Evolutionary conservation across 1,139 yeast genomes (phyloP), one percentile per base, ranked within the genome.

Genomic region (Hansenula sp.): DNA sequence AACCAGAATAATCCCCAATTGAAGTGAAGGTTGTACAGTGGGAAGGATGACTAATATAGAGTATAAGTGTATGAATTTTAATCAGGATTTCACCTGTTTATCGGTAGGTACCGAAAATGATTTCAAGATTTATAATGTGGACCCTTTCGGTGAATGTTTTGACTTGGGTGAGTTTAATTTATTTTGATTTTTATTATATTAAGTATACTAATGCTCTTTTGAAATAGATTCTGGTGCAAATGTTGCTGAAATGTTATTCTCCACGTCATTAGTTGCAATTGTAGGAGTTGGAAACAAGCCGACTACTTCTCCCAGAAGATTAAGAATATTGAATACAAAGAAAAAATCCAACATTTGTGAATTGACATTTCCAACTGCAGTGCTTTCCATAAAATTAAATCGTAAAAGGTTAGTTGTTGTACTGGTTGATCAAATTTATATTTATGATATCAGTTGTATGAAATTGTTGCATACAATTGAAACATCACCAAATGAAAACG

Each of bases 391-490:
- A 17, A 75, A 76, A 46, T 70, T 84, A 65, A 84, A 83, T 58
- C 65, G 89, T 34, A 80, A 79, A 51, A 59, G 90, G 38, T 61
- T 84, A 46, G 69, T 82, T 36, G 85, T 82, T 18, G 65, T 80
- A 13, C 60, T 83, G 38, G 75, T 77, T 45, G 87, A 82, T 37
- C 84, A 82, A 47, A 75, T 84, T 11, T 81, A 77, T 53, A 69
- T 83, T 21, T 84, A 84, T 56, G 92, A 84, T 57, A 75, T 84
- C 47, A 79, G 84, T 47, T 82, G 85, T 52, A 82, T 84, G 67
- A 71, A 82, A 48, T 66, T 82, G 21, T 57, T 82, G 26, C 84
- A 81, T 54, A 79, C 84, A 1, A 69, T 83, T 38, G 86, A 78
- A 41, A 64, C 72, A 3, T 67, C 70, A 6, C 57, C 68, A 0